Evolutionary conservation across 2,329 filamentous ascomycete genomes (phyloP), one percentile per base, ranked within the genome.

Genomic region (Cordyceps pruinosa): DNA sequence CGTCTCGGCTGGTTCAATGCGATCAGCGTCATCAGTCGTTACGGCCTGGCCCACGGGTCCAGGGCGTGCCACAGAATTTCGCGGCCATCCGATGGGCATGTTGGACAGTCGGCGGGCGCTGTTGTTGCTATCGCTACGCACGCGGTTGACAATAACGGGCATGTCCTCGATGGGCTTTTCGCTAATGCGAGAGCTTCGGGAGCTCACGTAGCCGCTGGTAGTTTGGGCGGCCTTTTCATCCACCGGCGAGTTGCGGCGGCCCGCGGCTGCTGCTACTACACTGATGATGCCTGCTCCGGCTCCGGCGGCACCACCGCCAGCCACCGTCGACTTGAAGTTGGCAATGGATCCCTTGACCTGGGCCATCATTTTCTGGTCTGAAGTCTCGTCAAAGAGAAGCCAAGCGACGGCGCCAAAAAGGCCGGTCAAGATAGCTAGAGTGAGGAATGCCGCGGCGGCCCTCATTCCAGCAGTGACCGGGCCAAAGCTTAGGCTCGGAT

Each of bases 361-460:
- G 45, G 72, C 61, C 8, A 67, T 28, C 1, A 67, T 57, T 0
- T 68, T 65, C 58, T 68, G 67, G 17, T 71, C 66, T 1, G 68
- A 71, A 6, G 66, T 70, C 63, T 83, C 80, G 60, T 83, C 80
- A 21, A 73, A 58, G 19, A 81, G 58, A 61, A 82, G 70, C 70
- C 77, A 81, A 6, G 72, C 45, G 7, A 77, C 64, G n/a, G 82
- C 82, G 1, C 76, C 76, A 25, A 86, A 60, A 39, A 88, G 72
- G 7, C 75, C 70, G 6, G 77, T 65, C 1, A 89, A 67, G 3
- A 86, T 68, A 6, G 85, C 49, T 1, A 82, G 69, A 1, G 88
- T 92, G 51, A 77, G 62, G 59, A 90, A 80, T 12, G 81, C 81
- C 37, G 88, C 88, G 12, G 87, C 89, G 7, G 82, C 86, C 60